Evolutionary conservation across 768 basidiomycete species (phyloP).

Genomic region (Tulasnella sp.): DNA sequence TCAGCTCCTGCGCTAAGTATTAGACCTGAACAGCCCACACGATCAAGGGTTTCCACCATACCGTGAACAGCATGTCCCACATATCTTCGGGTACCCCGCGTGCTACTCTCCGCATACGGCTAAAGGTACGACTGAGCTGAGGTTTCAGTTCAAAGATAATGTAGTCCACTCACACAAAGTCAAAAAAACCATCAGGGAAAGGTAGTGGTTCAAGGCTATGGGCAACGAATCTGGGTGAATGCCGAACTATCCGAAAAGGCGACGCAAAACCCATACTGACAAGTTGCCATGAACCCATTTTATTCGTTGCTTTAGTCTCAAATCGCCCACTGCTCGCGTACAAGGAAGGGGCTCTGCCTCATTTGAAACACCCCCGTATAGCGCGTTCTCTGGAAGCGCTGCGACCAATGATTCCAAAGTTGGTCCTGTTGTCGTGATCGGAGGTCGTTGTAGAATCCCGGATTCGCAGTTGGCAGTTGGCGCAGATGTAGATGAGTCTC

Average conservation of each 20-base stretch:
- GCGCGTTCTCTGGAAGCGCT: not conserved
- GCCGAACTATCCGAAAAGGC: not conserved
- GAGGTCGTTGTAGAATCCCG: not conserved
- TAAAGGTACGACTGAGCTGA: slow-evolving; percentile 23
- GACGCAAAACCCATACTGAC: slow-evolving; percentile 32
- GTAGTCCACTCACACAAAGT: slow-evolving; percentile 51
- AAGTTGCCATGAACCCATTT: slow-evolving; percentile 68
- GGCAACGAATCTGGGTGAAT: slow-evolving; percentile 1
- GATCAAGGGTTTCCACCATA: slow-evolving; percentile 13
- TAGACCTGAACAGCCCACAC: not conserved
- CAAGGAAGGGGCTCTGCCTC: too few relatives aligned
- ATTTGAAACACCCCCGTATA: not conserved
- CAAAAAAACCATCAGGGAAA: slow-evolving; percentile 62
- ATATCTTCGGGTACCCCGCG: slow-evolving; percentile 69
- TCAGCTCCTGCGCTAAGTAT: slow-evolving; percentile 37
- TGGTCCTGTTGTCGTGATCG: not conserved
- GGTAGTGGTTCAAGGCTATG: slow-evolving; percentile 56
- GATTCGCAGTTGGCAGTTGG: too few relatives aligned
- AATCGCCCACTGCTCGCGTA: not conserved
- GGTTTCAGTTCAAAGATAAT: slow-evolving; percentile 6
- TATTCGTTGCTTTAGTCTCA: slow-evolving; percentile 41
- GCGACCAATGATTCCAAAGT: slow-evolving; percentile 3
- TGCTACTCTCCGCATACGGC: slow-evolving; percentile 60
- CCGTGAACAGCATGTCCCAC: slow-evolving; percentile 61
- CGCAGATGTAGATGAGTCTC: too few relatives aligned